These are phyloP conservation scores for Talaromyces piceae DNA, from an alignment of 2,329 filamentous ascomycete species.

Conservation along the genomic window DNA sequence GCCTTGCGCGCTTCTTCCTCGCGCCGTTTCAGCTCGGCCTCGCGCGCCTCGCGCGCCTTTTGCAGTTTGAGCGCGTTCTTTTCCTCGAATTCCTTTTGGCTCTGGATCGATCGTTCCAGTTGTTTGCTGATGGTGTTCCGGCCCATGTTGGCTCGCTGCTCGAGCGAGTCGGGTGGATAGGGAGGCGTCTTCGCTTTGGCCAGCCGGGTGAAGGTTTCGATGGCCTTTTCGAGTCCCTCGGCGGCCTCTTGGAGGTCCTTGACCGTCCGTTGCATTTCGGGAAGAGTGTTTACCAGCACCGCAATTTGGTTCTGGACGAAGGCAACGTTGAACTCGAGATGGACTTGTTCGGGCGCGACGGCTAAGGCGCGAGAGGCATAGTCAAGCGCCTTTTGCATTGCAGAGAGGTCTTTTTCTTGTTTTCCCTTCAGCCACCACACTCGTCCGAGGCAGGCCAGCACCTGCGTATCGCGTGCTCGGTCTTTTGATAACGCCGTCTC, in stretches of 20 bases:
- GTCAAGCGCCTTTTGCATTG: slow-evolving; percentile 57
- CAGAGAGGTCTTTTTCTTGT: slow-evolving; percentile 54
- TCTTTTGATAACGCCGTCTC: slow-evolving; percentile 77
- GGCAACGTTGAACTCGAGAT: slow-evolving; percentile 95
- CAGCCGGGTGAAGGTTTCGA: slow-evolving; percentile 57
- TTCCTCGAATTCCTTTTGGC: slow-evolving; percentile 84
- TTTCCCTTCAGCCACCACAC: slow-evolving; percentile 80
- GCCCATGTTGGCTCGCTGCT: slow-evolving; percentile 95
- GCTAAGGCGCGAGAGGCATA: slow-evolving; percentile 62
- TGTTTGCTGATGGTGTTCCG: slow-evolving; percentile 91
- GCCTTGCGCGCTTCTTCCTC: slow-evolving; percentile 67
- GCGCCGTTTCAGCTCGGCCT: slow-evolving; percentile 68
- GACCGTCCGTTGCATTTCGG: slow-evolving; percentile 68
- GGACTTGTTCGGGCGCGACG: slow-evolving; percentile 72
- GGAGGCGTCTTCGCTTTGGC: slow-evolving; percentile 62
- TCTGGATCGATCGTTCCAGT: slow-evolving; percentile 74
- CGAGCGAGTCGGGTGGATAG: slow-evolving; percentile 82
- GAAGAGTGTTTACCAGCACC: slow-evolving; percentile 65
- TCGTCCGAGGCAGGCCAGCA: slow-evolving; percentile 77
- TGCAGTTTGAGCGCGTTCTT: slow-evolving; percentile 84
- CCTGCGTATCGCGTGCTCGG: slow-evolving; percentile 67
- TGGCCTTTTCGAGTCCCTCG: slow-evolving; percentile 75
- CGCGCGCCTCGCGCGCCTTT: slow-evolving; percentile 69
- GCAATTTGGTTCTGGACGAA: slow-evolving; percentile 96
- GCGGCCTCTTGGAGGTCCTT: slow-evolving; percentile 74